phyloP scores from a whole-genome alignment of 352 stramenopile genomes.

The Globisporangium spinosum region DNA sequence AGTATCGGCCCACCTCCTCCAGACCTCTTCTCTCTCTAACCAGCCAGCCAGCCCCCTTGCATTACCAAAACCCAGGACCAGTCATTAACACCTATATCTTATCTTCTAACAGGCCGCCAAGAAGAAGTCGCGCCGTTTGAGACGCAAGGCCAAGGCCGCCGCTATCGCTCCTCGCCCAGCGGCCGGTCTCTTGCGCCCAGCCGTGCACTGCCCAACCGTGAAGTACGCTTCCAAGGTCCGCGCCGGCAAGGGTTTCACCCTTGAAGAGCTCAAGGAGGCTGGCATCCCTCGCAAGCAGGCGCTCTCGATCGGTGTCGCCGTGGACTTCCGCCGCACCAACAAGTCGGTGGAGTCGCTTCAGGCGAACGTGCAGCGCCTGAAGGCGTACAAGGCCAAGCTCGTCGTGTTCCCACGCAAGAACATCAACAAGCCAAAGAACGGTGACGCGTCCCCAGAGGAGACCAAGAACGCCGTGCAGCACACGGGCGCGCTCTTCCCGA shows the following conservation, averaged over 20 bases:
- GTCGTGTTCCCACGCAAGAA: constrained; percentile 98
- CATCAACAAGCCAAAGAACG: constrained; percentile 94
- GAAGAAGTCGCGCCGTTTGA: constrained; percentile 94
- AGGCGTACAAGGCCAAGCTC: constrained; percentile 98
- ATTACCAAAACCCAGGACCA: background rate
- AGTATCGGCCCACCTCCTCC: background rate
- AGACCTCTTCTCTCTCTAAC: background rate
- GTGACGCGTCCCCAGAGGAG: constrained; percentile 89
- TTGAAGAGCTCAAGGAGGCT: constrained; percentile 98
- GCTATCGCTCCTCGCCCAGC: constrained; percentile 96
- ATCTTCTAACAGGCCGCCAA: constrained; percentile 93
- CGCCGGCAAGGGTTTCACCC: constrained; percentile 97
- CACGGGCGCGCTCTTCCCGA: constrained; percentile 72
- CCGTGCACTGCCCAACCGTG: constrained; percentile 97
- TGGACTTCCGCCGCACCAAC: constrained; percentile 98
- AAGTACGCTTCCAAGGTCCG: constrained; percentile 98
- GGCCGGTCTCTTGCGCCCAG: constrained; percentile 93
- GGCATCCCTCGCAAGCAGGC: constrained; percentile 95
- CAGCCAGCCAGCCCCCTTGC: background rate
- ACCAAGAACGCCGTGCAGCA: constrained; percentile 92
- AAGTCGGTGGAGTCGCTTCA: constrained; percentile 95
- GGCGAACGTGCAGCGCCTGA: constrained; percentile 97
- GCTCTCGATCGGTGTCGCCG: constrained; percentile 96
- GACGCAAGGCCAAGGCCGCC: constrained; percentile 96
- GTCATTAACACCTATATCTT: constrained; percentile 20